phyloP scores from a whole-genome alignment of 1,139 yeast species.

The Debaryomycetaceae sp. region DNA sequence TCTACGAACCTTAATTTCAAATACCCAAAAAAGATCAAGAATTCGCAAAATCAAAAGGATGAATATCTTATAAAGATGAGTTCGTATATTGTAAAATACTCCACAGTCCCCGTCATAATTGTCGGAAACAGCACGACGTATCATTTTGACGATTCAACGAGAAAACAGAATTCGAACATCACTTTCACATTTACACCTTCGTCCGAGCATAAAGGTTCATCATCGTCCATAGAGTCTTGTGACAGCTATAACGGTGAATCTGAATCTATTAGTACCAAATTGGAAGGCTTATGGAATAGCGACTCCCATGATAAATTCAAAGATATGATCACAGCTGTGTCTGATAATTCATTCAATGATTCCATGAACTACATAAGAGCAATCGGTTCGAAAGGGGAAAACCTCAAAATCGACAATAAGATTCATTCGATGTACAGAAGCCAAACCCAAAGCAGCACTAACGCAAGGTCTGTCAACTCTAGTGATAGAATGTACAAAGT shows the following conservation, averaged over 20 bases:
- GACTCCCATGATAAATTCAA: constrained; percentile 13
- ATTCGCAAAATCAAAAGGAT: constrained; percentile 11
- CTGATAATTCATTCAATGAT: constrained; percentile 29
- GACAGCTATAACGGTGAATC: constrained; percentile 8
- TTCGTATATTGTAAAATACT: constrained; percentile 39
- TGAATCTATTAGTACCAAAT: neutral
- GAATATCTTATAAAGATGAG: constrained; percentile 34
- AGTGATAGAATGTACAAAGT: constrained; percentile 34
- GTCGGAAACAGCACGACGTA: constrained; percentile 27
- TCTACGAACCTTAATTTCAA: constrained; percentile 42
- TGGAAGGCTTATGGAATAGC: constrained; percentile 2
- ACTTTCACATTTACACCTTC: constrained; percentile 2
- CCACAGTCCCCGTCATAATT: constrained; percentile 38
- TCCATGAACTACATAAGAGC: constrained; percentile 21
- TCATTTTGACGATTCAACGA: neutral
- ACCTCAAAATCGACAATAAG: constrained; percentile 20
- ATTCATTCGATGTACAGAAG: constrained; percentile 32
- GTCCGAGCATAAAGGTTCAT: neutral
- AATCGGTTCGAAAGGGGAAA: constrained; percentile 19
- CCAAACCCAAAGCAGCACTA: constrained; percentile 12
- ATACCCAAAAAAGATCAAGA: constrained; percentile 33
- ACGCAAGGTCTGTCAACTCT: constrained; percentile 3
- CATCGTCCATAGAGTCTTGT: constrained; percentile 9
- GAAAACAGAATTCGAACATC: neutral
- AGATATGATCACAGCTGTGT: constrained; percentile 21